Base-by-base conservation (phyloP, 257 asterid species). In the Datura wrightii region DNA sequence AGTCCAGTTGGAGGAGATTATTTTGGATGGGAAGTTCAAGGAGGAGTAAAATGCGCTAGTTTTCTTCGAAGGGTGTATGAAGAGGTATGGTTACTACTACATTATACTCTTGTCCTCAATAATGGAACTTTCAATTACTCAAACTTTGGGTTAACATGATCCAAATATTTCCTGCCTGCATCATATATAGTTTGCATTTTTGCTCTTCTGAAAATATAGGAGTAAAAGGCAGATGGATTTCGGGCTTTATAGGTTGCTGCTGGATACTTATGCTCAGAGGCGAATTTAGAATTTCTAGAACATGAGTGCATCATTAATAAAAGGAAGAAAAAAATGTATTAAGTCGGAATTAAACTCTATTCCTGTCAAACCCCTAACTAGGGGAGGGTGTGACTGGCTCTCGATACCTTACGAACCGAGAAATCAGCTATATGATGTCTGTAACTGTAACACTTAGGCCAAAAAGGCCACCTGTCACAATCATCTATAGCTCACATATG, bases 61-160 rank as follows among this genome's bases (percentile, higher is more conserved):
- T 89, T 90, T 82, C 90, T 96, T 78, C 91, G 97, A 82, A 91
- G 99, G 92, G 96, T 96, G 83, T 96, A 94, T 76, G 99, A 96
- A 90, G 99, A 96, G 97, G 98, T 89, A 55, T 2, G 74, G 90
- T 70, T 79, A 89, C 84, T 79, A 82, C 67, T 87, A 55, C 85
- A 31, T 58, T 59, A 15, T 66, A 62, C 24, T 44, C 39, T 24
- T 50, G 52, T 41, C 84, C 66, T 81, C 66, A 66, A 48, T 78
- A 78, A 53, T 78, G 63, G 34, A 52, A 6, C 39, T 48, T 74
- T 11, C 44, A 74, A 24, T 46, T 74, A 11, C 80, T 74, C 16
- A 31, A 24, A 11, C 39, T 53, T 74, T 48, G 44, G 80, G 80
- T 48, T 74, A 48, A 85, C 34, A 34, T 50, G 10, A 34, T 56